phyloP scores from a whole-genome alignment of 345 rosid species.

The Syzygium aromaticum region DNA sequence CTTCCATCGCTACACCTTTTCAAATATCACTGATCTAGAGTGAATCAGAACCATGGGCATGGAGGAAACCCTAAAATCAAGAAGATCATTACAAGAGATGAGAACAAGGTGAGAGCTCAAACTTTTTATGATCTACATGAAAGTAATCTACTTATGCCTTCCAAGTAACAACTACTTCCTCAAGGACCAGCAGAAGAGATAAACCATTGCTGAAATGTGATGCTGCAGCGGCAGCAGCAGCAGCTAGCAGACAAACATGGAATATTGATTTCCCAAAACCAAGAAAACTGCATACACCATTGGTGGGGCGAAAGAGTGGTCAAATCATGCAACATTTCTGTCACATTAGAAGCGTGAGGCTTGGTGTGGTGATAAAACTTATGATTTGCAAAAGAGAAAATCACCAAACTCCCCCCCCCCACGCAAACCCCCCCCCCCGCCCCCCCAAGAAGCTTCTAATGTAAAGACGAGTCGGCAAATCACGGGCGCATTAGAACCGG shows the following conservation, averaged over 20 bases:
- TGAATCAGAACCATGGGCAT: neutral
- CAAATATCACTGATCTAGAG: neutral
- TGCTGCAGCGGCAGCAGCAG: neutral
- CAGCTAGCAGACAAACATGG: neutral
- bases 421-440: too few species aligned
- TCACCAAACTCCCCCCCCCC: neutral
- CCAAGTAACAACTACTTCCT: neutral
- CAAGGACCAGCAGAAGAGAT: neutral
- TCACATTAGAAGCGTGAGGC: neutral
- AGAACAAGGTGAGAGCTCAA: neutral
- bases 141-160: neutral
- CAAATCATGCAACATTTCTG: neutral
- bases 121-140: neutral
- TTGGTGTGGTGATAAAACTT: neutral
- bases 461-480: neutral
- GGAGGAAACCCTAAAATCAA: neutral
- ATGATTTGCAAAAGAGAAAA: neutral
- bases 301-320: neutral
- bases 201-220: neutral
- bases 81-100: neutral
- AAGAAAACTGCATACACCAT: neutral
- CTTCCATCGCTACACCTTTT: neutral
- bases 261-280: neutral
- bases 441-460: neutral
- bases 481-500: neutral